These are phyloP conservation scores for Ascochyta lentis DNA, from an alignment of 2,329 filamentous ascomycete genomes.

Conservation along the genomic window DNA sequence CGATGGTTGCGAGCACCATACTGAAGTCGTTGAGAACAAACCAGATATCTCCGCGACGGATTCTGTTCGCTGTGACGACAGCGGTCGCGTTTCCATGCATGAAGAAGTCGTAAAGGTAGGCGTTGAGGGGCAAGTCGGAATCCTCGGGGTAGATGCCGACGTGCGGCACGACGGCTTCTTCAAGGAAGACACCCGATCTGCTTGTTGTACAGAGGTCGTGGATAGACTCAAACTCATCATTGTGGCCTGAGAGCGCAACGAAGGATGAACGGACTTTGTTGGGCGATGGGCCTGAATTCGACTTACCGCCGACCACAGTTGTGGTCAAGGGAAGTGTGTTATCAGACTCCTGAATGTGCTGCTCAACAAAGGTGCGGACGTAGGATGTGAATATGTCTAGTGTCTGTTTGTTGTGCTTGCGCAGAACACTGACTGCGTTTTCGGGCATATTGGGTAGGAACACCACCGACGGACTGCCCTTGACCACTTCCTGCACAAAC, in stretches of 20 bases:
- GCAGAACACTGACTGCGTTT: constrained; percentile 63
- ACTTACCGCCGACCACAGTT: constrained; percentile 51
- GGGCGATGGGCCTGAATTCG: constrained; percentile 29
- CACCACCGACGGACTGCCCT: constrained; percentile 67
- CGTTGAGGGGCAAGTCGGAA: constrained; percentile 63
- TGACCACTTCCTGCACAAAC: constrained; percentile 57
- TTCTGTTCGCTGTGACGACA: constrained; percentile 69
- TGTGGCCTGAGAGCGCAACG: constrained; percentile 72
- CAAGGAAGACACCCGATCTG: constrained; percentile 74
- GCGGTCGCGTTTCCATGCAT: constrained; percentile 71
- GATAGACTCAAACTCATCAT: constrained; percentile 69
- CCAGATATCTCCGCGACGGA: constrained; percentile 73
- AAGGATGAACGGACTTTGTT: constrained; percentile 70
- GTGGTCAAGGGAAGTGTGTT: constrained; percentile 65
- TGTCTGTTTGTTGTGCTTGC: constrained; percentile 69
- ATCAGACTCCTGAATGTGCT: constrained; percentile 65
- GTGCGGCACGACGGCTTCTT: constrained; percentile 75
- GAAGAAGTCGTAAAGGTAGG: constrained; percentile 78
- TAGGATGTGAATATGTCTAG: constrained; percentile 72
- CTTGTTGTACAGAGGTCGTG: constrained; percentile 71
- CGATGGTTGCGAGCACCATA: constrained; percentile 72
- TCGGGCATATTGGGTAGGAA: constrained; percentile 69
- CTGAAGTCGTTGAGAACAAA: constrained; percentile 73
- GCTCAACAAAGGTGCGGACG: constrained; percentile 70
- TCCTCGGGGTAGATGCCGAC: constrained; percentile 67